These are phyloP conservation scores for Irpex rosettiformis DNA, from an alignment of 1,284 basidiomycete genomes.

Conservation along the genomic window DNA sequence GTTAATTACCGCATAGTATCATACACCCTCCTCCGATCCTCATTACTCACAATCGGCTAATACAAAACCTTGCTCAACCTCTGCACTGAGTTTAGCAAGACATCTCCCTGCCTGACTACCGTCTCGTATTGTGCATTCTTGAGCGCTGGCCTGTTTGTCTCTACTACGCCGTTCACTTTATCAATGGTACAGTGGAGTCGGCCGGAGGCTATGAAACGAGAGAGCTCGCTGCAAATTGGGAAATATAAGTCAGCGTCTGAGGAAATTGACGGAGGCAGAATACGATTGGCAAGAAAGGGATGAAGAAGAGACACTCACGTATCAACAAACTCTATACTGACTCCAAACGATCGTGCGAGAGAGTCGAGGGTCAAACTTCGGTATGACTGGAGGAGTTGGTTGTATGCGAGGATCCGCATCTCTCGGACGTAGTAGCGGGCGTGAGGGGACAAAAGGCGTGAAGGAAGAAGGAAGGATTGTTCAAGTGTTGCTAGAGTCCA, in stretches of 20 bases:
- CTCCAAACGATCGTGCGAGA: slow-evolving; percentile 87
- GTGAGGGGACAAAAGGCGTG: slow-evolving; percentile 83
- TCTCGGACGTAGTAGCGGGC: slow-evolving; percentile 91
- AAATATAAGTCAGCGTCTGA: too few species aligned
- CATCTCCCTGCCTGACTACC: slow-evolving; percentile 85
- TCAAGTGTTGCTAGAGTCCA: slow-evolving; percentile 72
- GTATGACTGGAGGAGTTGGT: slow-evolving; percentile 90
- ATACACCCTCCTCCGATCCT: background rate
- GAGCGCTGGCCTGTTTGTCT: slow-evolving; percentile 84
- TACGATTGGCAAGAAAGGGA: background rate
- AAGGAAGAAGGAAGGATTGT: slow-evolving; percentile 83
- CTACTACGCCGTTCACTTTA: slow-evolving; percentile 90
- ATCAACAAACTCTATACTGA: slow-evolving; percentile 87
- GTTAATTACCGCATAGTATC: too few species aligned
- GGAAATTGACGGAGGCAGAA: too few species aligned
- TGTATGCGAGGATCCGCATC: slow-evolving; percentile 95
- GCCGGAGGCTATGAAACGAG: slow-evolving; percentile 90
- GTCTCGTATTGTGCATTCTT: slow-evolving; percentile 93
- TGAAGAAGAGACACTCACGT: slow-evolving; percentile 44
- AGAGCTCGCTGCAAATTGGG: slow-evolving; percentile 60
- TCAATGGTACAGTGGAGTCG: slow-evolving; percentile 91
- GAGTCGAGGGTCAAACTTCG: slow-evolving; percentile 87
- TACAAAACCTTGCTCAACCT: slow-evolving; percentile 74
- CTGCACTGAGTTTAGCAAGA: slow-evolving; percentile 79
- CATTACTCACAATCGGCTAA: slow-evolving; percentile 26